Base-by-base conservation (phyloP, 306 rosid genomes). In the Ormosia semicastrata region DNA sequence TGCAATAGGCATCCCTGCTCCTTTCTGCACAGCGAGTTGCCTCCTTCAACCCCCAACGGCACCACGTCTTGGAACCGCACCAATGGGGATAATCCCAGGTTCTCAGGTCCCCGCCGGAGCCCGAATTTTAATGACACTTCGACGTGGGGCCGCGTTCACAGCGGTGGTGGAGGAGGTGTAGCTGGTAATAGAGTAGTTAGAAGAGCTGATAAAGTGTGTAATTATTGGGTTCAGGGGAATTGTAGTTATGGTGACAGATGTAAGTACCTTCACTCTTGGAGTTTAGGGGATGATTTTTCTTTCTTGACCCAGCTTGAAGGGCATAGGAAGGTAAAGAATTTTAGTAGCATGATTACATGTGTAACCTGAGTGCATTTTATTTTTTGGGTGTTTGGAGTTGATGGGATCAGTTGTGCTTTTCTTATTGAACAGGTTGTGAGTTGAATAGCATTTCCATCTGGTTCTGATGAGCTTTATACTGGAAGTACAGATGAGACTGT, bases 401-500 rank as follows among this genome's bases (percentile, higher is more conserved):
- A 82, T 78, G 67, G 76, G 73, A 47, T 83, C 29, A 12, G 6
- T 62, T 71, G 57, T 73, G 37, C 4, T 77, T 72, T 73, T 66
- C 46, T 46, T 83, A 81, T 80, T 85, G 73, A 56, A 78, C 89
- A 96, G 99, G 94, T 88, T 88, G 91, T 96, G 32, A 92, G 80
- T 75, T 98, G 93, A 69, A 96, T 96, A 58, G 91, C 98, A 24
- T 66, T 93, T 81, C 98, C 99, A 17, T 80, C 97, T 83, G 99
- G 97, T 39, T 96, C 97, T 4, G 92, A 93, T 86, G 92, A 88
- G 90, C 99, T 96, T 12, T 96, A 96, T 70, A 93, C 97, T 2
- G 99, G 99, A 73, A 89, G 99, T 60, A 87, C 90, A 69, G 99
- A 96, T 75, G 97, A 92, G 90, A 84, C 97, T 7, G 92, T 91